phyloP scores from a whole-genome alignment of 2,329 filamentous ascomycete species.

The Trichoderma citrinoviride region DNA sequence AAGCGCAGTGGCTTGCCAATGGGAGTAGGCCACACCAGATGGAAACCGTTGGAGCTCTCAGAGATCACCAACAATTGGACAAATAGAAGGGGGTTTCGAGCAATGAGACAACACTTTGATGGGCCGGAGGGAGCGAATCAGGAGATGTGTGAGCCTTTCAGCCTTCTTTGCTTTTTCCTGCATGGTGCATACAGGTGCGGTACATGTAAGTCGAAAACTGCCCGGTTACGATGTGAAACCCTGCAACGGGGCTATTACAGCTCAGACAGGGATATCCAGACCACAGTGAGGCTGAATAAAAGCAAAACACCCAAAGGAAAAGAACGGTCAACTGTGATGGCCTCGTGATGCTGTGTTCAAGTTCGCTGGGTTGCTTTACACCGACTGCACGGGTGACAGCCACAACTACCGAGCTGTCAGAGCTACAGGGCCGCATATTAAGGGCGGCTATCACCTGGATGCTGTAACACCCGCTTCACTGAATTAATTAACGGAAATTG shows the following conservation, averaged over 20 bases:
- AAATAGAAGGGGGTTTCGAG: background rate
- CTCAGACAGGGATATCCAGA: background rate
- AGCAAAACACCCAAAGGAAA: background rate
- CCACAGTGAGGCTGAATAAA: slow-evolving; percentile 1
- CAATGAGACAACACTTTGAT: background rate
- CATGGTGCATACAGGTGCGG: no score
- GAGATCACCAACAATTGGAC: background rate
- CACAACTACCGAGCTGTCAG: background rate
- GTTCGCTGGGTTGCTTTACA: background rate
- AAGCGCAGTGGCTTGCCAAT: background rate
- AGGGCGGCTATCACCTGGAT: background rate
- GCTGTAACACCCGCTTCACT: background rate
- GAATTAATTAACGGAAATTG: no score
- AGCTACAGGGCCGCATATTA: background rate
- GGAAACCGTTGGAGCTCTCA: background rate
- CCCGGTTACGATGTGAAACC: slow-evolving; percentile 1
- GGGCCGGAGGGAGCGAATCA: background rate
- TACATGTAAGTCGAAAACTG: background rate
- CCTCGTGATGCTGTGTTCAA: background rate
- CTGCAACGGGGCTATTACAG: background rate
- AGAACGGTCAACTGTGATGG: background rate
- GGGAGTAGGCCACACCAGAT: background rate
- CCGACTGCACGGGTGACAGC: background rate
- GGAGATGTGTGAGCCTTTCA: background rate
- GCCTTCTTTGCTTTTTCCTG: no score